Conservation (phyloP, 192 early-diverging fungal genomes). For the Backusella psychrophila region DNA sequence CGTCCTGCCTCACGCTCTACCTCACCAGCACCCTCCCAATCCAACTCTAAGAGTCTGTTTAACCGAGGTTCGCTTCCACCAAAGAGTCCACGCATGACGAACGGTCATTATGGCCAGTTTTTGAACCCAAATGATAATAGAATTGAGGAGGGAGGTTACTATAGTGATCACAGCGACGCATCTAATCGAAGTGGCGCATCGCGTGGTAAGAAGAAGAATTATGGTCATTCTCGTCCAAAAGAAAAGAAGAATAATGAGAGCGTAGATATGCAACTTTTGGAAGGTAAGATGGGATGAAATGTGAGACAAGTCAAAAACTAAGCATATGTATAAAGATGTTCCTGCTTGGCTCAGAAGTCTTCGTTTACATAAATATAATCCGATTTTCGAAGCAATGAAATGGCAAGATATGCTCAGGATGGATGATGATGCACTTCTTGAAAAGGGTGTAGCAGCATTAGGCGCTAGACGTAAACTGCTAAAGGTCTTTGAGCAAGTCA, state of each 20-base stretch:
- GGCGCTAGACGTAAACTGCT: slow-evolving; percentile 96
- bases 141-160: slow-evolving; percentile 24
- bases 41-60: slow-evolving; percentile 35
- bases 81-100: slow-evolving; percentile 17
- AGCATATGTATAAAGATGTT: slow-evolving; percentile 59
- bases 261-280: slow-evolving; percentile 70
- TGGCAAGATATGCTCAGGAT: slow-evolving; percentile 91
- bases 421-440: slow-evolving; percentile 77
- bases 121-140: slow-evolving; percentile 24
- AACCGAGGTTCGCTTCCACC: slow-evolving; percentile 19
- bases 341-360: slow-evolving; percentile 90
- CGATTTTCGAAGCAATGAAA: slow-evolving; percentile 82
- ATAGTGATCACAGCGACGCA: slow-evolving; percentile 37
- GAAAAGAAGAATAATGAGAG: slow-evolving; percentile 71
- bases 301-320: no score
- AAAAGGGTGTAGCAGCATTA: slow-evolving; percentile 86
- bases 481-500: slow-evolving; percentile 91
- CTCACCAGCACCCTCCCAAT: slow-evolving; percentile 16
- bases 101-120: slow-evolving; percentile 31
- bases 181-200: slow-evolving; percentile 25
- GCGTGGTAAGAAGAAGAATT: slow-evolving; percentile 4
- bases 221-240: slow-evolving; percentile 35
- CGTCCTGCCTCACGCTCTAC: slow-evolving; percentile 24
- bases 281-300: slow-evolving; percentile 47
- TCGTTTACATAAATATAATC: slow-evolving; percentile 95